Base-by-base conservation (phyloP, 2,329 filamentous ascomycete species). In the Sclerotinia sclerotiorum region DNA sequence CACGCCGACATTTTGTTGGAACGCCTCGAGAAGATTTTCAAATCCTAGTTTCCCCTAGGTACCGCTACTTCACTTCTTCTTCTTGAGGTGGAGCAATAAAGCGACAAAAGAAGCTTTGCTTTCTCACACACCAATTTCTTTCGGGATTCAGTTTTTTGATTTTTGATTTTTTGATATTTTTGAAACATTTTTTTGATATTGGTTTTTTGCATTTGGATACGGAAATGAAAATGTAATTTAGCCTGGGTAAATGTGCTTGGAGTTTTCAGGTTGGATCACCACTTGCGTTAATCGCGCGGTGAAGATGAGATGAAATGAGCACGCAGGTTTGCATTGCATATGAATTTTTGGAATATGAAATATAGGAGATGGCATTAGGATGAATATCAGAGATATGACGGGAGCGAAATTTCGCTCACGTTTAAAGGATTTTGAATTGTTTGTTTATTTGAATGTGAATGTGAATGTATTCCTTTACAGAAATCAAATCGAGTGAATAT, bases 1-100 rank as follows among this genome's bases (percentile, higher is more conserved):
- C 94, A 98, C 80, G 94, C 90, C 29, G 92, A 97, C 81, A 88
- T 97, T 70, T 82, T 97, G 74, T 80, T 97, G 61, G 92, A 92
- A 74, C 85, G 84, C 32, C 77, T 96, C 73, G 92, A 96, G 83
- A 92, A 78, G 72, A 75, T 78, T 32, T 68, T 76, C 24, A 77
- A 77, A 71, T 73, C 74, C 52, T 78, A 54, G 42, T 15, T 15
- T 24, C 15, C 21, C 1, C 46, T 62, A 62, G 58, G 29, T 19
- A 4, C 32, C 60, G 60, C 60, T 42, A 29, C 21, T 21, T 62
- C 58, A 62, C 7, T 19, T 35, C 13, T 11, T 19, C 58, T 17
- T n/a, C 58, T 51, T 49, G 29, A 8, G 24, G 46, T 24, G 5
- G 46, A 62, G 58, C 8, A 21, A 19, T 2, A 39, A 35, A 32